phyloP scores from a whole-genome alignment of 1,284 basidiomycete genomes.

The Naganishia cerealis region DNA sequence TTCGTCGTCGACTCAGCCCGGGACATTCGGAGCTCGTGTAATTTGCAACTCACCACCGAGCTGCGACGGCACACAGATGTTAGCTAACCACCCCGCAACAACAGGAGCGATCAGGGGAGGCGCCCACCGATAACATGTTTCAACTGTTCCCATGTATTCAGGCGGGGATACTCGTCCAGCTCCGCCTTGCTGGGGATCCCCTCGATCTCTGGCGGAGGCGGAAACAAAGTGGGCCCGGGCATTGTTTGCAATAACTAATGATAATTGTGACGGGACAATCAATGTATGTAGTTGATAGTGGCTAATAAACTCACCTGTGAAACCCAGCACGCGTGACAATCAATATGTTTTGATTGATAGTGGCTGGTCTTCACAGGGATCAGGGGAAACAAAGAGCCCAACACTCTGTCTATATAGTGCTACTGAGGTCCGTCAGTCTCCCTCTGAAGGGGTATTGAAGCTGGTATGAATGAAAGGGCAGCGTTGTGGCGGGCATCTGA shows the following conservation, averaged over 20 bases:
- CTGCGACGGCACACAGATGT: neutral
- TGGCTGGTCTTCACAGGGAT: no score
- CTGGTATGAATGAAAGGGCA: no score
- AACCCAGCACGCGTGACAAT: no score
- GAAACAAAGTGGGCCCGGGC: slow-evolving; percentile 35
- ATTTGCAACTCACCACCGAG: slow-evolving; percentile 15
- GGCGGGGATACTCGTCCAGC: slow-evolving; percentile 47
- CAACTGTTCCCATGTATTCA: slow-evolving; percentile 53
- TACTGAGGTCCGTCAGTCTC: no score
- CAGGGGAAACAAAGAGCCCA: no score
- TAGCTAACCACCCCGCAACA: neutral
- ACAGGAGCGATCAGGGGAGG: neutral
- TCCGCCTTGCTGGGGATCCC: slow-evolving; percentile 49
- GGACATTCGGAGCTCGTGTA: neutral
- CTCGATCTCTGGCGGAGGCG: slow-evolving; percentile 40
- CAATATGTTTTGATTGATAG: no score
- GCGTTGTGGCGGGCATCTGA: no score
- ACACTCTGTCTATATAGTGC: no score
- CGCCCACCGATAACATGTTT: slow-evolving; percentile 47
- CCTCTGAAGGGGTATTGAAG: no score
- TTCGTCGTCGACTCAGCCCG: neutral
- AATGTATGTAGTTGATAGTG: no score
- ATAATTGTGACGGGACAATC: no score
- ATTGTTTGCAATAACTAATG: neutral
- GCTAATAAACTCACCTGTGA: no score